A percentile compares a stretch with the other conserved stretches of the same genome.
These are phyloP conservation scores for Hypoxylon intermedium DNA, from an alignment of 495 filamentous ascomycete genomes.

Conservation along the genomic window DNA sequence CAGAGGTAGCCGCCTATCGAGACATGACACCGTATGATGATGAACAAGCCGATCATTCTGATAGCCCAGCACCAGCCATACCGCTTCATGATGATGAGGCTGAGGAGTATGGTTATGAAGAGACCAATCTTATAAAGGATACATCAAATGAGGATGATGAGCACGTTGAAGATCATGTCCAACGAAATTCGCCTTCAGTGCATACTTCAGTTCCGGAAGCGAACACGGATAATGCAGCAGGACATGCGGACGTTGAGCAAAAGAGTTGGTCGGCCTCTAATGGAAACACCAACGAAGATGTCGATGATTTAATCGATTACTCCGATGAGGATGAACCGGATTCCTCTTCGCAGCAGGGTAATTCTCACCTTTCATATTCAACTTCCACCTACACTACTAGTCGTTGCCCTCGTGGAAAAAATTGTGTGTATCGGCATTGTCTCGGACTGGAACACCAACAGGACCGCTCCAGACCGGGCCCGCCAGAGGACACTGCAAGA, in stretches of 20 bases:
- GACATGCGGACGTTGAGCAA: conserved; percentile 34
- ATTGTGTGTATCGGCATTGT: no score
- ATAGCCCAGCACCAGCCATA: no score
- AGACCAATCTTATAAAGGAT: neutral
- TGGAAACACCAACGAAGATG: conserved; percentile 6
- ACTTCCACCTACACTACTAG: no score
- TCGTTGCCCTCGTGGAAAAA: no score
- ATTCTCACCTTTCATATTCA: conserved; percentile 15
- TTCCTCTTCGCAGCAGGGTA: conserved; percentile 39
- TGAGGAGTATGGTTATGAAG: conserved; percentile 12
- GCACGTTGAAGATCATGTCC: conserved; percentile 28
- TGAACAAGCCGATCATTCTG: conserved; percentile 12
- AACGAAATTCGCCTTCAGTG: conserved; percentile 23
- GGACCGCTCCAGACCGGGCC: neutral
- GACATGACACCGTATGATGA: conserved; percentile 28
- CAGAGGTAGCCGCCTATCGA: conserved; percentile 41
- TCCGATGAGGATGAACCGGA: conserved; percentile 43
- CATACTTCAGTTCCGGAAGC: conserved; percentile 10
- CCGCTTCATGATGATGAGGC: neutral
- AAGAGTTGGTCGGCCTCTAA: conserved; percentile 39
- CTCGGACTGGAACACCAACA: neutral
- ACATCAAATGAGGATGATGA: conserved; percentile 16
- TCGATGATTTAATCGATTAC: conserved; percentile 41
- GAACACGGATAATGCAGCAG: neutral
- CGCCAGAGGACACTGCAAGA: no score